Evolutionary conservation across 495 filamentous ascomycete genomes (phyloP), one percentile per base, ranked within the genome.

Genomic region (Penicillium atrosanguineum): DNA sequence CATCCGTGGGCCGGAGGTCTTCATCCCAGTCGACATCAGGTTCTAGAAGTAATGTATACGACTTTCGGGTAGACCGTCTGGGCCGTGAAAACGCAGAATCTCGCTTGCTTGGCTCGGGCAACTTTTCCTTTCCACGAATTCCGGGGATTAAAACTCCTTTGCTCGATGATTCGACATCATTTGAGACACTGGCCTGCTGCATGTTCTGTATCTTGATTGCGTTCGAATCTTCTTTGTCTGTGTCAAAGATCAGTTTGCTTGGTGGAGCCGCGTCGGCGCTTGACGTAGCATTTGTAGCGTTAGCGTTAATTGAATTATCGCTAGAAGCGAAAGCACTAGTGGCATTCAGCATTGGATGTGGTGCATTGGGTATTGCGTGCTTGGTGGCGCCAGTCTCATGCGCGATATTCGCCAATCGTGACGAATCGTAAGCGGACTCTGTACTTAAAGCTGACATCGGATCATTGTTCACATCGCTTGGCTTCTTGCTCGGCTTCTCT

Each of bases 1-100:
- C 61, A 15, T 67, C 60, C 40, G 63, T 71, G 14, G 61, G 61
- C n/a, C 66, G 58, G 16, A 72, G 48, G 26, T 66, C 69, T 52
- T 74, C 67, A 49, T 67, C 64, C 69, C 64, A 69, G 29, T 71
- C 68, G 8, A 74, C 65, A 16, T 53, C 50, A 1, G 44, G 43
- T 38, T 59, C 61, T n/a, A 55, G 26, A 12, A 46, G 44, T n/a
- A 46, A 34, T 12, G 21, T 44, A 50, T 44, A 41, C 43, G 11
- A 38, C n/a, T 53, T 52, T 25, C 49, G 55, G 14, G 46, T 48
- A 6, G 49, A 57, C 3, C 53, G 46, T 39, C 41, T 48, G 31
- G 44, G 26, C 21, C 52, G 41, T 40, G 50, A 42, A 18, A 55
- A 52, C 29, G 62, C 31, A 16, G 57, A 60, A n/a, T 59, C 58